Base-by-base conservation (phyloP, 768 basidiomycete species). In the Boletus speciosus region DNA sequence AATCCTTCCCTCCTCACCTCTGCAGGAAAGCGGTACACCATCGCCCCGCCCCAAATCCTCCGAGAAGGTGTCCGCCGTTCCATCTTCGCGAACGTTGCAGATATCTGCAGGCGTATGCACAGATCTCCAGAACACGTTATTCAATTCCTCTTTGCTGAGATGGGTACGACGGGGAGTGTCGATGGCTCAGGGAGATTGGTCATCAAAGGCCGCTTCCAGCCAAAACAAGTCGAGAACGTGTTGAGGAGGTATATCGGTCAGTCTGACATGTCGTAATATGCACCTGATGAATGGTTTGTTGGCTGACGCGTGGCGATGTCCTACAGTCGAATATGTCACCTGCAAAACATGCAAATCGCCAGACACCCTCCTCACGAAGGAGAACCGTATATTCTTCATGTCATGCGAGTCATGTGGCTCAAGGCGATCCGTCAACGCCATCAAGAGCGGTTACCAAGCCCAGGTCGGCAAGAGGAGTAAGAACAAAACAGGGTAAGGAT, bases 331-430 rank as follows among this genome's bases (percentile, higher is more conserved):
- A 76, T 98, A 98, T 73, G 96, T 98, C 56, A 95, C 95, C 37
- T 99, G 97, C 83, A 96, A 97, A 74, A 98, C 95, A 38, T 99
- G 97, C 81, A 99, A 98, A 76, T 98, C 96, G 1, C 92, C 92
- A 42, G 97, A 99, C 71, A 99, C 97, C 3, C 82, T 97, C 19
- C 82, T 99, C 36, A 87, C 89, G 29, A 99, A 98, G 74, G 95
- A 98, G 76, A 97, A 97, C 73, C 91, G 97, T 74, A 92, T 99
- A 69, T 98, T 95, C 81, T 99, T 99, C 81, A 90, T 92, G 83
- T 81, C 90, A 0, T 94, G 92, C 75, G 88, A 94, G 72, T 88
- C 89, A 6, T 96, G 93, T 63, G 93, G 92, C 3, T 90, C 87
- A 61, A 77, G 90, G 64, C 86, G 95, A 21, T 94, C 92, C 56